phyloP scores from a whole-genome alignment of 73 alveolate species.

The Durusdinium trenchii region DNA sequence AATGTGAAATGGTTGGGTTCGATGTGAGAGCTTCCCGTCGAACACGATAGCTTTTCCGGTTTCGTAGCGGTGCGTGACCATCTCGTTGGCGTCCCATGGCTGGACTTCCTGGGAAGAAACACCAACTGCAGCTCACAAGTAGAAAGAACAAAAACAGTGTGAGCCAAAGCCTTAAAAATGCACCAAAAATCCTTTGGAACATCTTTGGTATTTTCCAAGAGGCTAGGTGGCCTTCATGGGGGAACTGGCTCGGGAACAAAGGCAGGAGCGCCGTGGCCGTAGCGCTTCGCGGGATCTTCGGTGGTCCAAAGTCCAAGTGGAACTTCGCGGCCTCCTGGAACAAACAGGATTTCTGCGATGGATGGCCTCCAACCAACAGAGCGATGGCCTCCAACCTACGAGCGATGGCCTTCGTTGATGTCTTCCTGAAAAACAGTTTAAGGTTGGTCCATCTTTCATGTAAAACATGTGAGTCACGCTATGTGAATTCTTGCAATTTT shows the following conservation, averaged over 20 bases:
- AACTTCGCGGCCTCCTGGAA: conserved; percentile 53
- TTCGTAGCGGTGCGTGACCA: conserved; percentile 17
- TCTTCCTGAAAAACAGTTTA: no score
- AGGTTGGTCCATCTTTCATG: no score
- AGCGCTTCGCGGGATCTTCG: conserved; percentile 66
- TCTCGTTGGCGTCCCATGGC: conserved; percentile 73
- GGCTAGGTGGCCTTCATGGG: conserved; percentile 38
- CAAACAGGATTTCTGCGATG: neutral
- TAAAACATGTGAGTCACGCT: no score
- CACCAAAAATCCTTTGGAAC: neutral
- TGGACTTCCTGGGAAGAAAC: conserved; percentile 12
- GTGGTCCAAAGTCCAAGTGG: conserved; percentile 84
- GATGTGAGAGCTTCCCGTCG: conserved; percentile 82
- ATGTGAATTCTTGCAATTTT: neutral
- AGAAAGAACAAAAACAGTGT: neutral
- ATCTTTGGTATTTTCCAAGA: neutral
- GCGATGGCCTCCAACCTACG: no score
- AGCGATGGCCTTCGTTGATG: no score
- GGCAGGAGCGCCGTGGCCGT: conserved; percentile 89
- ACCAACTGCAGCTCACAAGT: no score
- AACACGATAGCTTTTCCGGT: conserved; percentile 68
- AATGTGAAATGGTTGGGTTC: conserved; percentile 74
- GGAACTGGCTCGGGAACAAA: conserved; percentile 30
- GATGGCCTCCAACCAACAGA: neutral
- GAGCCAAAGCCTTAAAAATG: neutral